phyloP scores from a whole-genome alignment of 352 stramenopile genomes.

The Globisporangium camurandrum region DNA sequence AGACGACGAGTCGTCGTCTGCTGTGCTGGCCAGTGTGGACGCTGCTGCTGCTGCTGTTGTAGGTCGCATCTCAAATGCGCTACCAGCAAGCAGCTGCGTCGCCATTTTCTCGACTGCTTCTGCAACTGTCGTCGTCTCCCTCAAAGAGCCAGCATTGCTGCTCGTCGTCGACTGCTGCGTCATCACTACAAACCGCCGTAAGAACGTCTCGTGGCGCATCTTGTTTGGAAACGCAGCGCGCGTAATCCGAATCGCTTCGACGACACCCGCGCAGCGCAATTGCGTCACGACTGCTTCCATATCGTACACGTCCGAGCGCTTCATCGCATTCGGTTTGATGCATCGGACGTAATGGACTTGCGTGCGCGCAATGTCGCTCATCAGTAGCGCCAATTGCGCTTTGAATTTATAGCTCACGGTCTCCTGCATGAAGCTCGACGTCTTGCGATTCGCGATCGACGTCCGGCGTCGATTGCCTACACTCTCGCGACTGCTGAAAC shows the following conservation, averaged over 20 bases:
- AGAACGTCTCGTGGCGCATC: constrained; percentile 88
- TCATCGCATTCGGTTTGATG: constrained; percentile 88
- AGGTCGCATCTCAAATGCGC: constrained; percentile 22
- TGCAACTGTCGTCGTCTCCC: constrained; percentile 37
- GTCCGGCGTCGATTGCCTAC: too few species aligned
- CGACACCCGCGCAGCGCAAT: constrained; percentile 82
- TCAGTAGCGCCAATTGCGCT: constrained; percentile 74
- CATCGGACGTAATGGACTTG: constrained; percentile 87
- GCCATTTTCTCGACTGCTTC: constrained; percentile 62
- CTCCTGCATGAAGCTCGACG: constrained; percentile 82
- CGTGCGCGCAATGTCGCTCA: constrained; percentile 82
- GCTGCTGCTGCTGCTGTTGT: too few species aligned
- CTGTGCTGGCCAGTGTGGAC: too few species aligned
- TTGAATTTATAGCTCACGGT: constrained; percentile 89
- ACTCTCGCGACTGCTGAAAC: constrained; percentile 26
- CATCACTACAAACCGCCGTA: constrained; percentile 77
- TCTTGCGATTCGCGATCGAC: constrained; percentile 30
- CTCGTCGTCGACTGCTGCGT: constrained; percentile 15
- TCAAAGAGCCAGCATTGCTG: too few species aligned
- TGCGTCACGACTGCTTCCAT: constrained; percentile 80
- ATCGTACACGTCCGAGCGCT: constrained; percentile 78
- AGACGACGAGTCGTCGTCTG: too few species aligned
- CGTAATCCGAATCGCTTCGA: constrained; percentile 89
- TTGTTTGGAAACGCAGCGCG: constrained; percentile 90
- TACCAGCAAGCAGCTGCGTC: constrained; percentile 32